A percentile compares a stretch with the other conserved stretches of the same genome.
These are phyloP conservation scores for Streptanthus diversifolius DNA, from an alignment of 345 rosid species.

Conservation along the genomic window DNA sequence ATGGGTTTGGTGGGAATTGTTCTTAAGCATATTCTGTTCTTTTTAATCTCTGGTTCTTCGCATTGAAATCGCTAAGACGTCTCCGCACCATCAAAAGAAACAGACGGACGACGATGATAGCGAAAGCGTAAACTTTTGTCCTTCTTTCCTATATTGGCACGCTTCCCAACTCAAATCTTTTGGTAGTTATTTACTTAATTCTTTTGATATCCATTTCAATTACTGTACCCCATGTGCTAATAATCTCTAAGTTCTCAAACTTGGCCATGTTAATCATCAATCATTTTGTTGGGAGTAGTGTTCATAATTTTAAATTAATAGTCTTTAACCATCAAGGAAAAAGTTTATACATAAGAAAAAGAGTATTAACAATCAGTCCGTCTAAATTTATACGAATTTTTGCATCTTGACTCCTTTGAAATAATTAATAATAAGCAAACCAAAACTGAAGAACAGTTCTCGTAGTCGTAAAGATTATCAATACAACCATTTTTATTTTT, in stretches of 20 bases:
- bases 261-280: neutral
- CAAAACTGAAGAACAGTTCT: conserved; percentile 2
- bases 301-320: no score
- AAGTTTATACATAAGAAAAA: neutral
- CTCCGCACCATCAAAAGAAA: conserved; percentile 30
- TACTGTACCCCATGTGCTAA: neutral
- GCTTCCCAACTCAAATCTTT: conserved; percentile 9
- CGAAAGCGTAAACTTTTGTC: conserved; percentile 18
- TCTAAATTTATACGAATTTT: neutral
- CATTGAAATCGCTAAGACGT: conserved; percentile 27
- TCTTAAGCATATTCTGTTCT: neutral
- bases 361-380: neutral
- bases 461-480: neutral
- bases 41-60: neutral
- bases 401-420: neutral
- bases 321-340: no score
- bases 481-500: neutral
- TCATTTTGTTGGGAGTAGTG: neutral
- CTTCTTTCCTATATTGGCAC: conserved; percentile 19
- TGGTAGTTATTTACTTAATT: neutral
- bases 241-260: neutral
- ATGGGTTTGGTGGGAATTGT: conserved; percentile 18
- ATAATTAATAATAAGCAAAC: neutral
- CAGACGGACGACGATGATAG: conserved; percentile 23
- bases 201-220: neutral